phyloP scores from a whole-genome alignment of 176 grass and related monocot genomes.

The Guadua angustifolia region DNA sequence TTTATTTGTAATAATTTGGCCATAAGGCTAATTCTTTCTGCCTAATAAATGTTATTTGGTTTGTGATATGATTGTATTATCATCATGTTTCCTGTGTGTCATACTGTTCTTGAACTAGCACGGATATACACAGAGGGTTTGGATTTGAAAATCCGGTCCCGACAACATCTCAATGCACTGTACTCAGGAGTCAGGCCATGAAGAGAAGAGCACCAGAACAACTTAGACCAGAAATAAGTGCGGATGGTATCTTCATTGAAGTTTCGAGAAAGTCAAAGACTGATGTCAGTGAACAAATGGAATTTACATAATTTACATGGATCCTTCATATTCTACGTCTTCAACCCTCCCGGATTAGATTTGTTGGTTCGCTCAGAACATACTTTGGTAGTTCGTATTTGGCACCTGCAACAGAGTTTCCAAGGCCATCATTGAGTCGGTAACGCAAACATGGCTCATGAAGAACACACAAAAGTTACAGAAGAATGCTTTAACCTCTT shows the following conservation, averaged over 20 bases:
- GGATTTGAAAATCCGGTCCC: too few relatives aligned
- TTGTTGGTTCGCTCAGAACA: constrained; percentile 84
- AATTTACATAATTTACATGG: constrained; percentile 82
- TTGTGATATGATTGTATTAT: too few relatives aligned
- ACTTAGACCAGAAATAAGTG: constrained; percentile 15
- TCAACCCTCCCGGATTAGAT: constrained; percentile 69
- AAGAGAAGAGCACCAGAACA: not conserved
- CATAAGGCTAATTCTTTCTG: too few relatives aligned
- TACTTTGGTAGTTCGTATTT: constrained; percentile 96
- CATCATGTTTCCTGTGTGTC: too few relatives aligned
- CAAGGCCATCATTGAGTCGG: constrained; percentile 10
- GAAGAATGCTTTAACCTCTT: constrained; percentile 58
- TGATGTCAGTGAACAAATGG: constrained; percentile 55
- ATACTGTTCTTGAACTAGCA: too few relatives aligned
- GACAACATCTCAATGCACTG: not conserved
- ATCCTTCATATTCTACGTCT: constrained; percentile 26
- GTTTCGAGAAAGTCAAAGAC: constrained; percentile 29
- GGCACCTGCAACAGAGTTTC: constrained; percentile 62
- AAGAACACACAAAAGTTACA: not conserved
- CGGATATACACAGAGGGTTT: too few relatives aligned
- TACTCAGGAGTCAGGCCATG: not conserved
- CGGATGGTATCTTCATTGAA: constrained; percentile 37
- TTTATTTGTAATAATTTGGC: too few relatives aligned
- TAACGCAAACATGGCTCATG: constrained; percentile 7
- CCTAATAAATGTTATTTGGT: too few relatives aligned